Percentiles rank a stretch among this genome's conserved stretches.
phyloP scores from a whole-genome alignment of 2,329 filamentous ascomycete genomes.

The Penicillium sp. region DNA sequence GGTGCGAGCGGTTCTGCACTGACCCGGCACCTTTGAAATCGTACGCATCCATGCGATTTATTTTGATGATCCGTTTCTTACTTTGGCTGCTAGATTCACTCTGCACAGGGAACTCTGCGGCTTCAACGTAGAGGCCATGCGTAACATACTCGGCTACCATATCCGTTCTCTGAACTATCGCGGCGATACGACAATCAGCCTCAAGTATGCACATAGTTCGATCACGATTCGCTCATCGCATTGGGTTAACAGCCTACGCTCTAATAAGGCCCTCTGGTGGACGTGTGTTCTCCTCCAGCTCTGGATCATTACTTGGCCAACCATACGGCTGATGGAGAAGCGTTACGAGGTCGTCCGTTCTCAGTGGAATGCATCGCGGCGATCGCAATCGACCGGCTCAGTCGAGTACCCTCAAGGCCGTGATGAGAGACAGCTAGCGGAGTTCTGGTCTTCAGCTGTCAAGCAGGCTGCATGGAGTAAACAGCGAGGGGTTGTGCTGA shows the following conservation, averaged over 20 bases:
- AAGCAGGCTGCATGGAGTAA: slow-evolving; percentile 34
- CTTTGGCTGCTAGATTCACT: slow-evolving; percentile 21
- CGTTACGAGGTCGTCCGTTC: slow-evolving; percentile 33
- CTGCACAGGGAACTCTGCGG: slow-evolving; percentile 29
- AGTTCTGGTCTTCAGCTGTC: slow-evolving; percentile 33
- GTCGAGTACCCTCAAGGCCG: slow-evolving; percentile 21
- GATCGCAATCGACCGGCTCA: slow-evolving; percentile 1
- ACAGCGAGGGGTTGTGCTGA: slow-evolving; percentile 13
- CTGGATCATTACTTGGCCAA: slow-evolving; percentile 39
- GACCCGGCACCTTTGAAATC: slow-evolving; percentile 36
- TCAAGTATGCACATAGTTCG: slow-evolving; percentile 22
- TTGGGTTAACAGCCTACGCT: slow-evolving; percentile 36
- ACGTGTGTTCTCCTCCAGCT: slow-evolving; percentile 34
- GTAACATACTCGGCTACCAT: slow-evolving; percentile 30
- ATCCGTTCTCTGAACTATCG: slow-evolving; percentile 38
- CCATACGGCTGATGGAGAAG: slow-evolving; percentile 36
- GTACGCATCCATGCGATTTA: slow-evolving; percentile 18
- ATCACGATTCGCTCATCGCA: slow-evolving; percentile 38
- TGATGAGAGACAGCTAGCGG: slow-evolving; percentile 27
- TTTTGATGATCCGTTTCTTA: neutral
- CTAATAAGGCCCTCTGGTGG: slow-evolving; percentile 34
- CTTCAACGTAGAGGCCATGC: slow-evolving; percentile 30
- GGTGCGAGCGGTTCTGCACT: slow-evolving; percentile 36
- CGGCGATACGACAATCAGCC: slow-evolving; percentile 27
- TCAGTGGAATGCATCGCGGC: slow-evolving; percentile 28